Evolutionary conservation across 116 monocot species (phyloP).

Genomic region (Papilionanthe hybrid): DNA sequence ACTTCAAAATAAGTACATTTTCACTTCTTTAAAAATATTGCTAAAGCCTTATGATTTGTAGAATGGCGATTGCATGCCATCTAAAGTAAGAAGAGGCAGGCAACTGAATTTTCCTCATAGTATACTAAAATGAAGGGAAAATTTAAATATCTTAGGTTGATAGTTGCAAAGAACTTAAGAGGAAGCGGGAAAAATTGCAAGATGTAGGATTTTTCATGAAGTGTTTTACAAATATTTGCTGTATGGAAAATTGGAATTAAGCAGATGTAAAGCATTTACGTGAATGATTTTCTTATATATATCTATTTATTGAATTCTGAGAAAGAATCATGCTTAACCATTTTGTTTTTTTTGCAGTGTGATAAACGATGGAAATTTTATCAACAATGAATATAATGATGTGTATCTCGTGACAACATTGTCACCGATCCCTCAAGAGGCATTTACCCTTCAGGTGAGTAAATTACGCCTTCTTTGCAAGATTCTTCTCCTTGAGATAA

Average conservation of each 20-base stretch:
- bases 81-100: not conserved
- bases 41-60: not conserved
- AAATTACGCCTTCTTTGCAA: not conserved
- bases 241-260: not conserved
- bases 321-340: constrained; percentile 7
- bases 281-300: not conserved
- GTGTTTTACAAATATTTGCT: not conserved
- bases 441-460: constrained; percentile 82
- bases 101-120: not conserved
- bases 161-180: not conserved
- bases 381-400: constrained; percentile 92
- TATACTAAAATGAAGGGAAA: not conserved
- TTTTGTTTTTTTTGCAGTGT: constrained; percentile 50
- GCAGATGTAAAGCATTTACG: not conserved
- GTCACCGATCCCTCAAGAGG: constrained; percentile 83
- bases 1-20: not conserved
- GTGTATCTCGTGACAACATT: constrained; percentile 92
- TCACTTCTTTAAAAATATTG: not conserved
- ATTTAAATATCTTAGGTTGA: not conserved
- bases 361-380: constrained; percentile 68
- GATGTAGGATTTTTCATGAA: not conserved
- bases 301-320: not conserved
- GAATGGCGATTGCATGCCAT: not conserved
- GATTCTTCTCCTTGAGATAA: not conserved
- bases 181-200: not conserved